Conservation (phyloP, 345 rosid genomes). For the Capsella bursapastoris region DNA sequence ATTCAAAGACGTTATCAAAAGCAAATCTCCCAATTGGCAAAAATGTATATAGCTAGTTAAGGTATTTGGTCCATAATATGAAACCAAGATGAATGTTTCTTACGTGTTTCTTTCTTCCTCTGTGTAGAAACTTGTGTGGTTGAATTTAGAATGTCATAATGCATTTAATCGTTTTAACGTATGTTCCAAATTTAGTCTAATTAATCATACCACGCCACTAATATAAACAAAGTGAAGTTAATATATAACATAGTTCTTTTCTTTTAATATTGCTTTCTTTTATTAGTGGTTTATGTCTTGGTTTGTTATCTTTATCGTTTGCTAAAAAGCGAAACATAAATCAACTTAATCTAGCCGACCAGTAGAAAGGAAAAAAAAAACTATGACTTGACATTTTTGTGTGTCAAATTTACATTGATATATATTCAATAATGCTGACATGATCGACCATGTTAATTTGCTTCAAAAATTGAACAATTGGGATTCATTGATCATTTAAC, state of each 20-base stretch:
- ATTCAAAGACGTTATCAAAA: constrained; percentile 43
- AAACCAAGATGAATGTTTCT: constrained; percentile 32
- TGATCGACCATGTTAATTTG: background rate
- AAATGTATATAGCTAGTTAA: constrained; percentile 19
- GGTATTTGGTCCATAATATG: constrained; percentile 36
- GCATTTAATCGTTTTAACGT: constrained; percentile 37
- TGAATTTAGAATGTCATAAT: constrained; percentile 34
- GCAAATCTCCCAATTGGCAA: constrained; percentile 25
- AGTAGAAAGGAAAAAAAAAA: background rate
- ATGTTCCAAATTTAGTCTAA: constrained; percentile 16
- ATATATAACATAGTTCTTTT: background rate
- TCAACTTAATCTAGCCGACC: constrained; percentile 35
- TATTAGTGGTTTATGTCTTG: constrained; percentile 15
- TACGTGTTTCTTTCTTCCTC: constrained; percentile 46
- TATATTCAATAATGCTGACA: no score
- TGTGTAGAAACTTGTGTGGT: constrained; percentile 26
- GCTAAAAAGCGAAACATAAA: constrained; percentile 17
- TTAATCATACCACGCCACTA: constrained; percentile 33
- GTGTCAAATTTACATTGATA: constrained; percentile 2
- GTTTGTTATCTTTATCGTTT: constrained; percentile 4
- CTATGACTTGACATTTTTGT: background rate
- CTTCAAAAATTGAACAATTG: background rate
- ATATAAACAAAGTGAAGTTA: constrained; percentile 16
- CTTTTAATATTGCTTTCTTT: constrained; percentile 8
- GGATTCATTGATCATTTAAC: background rate